phyloP scores from a whole-genome alignment of 2,329 filamentous ascomycete species.

The Berkeleyomyces rouxiae region DNA sequence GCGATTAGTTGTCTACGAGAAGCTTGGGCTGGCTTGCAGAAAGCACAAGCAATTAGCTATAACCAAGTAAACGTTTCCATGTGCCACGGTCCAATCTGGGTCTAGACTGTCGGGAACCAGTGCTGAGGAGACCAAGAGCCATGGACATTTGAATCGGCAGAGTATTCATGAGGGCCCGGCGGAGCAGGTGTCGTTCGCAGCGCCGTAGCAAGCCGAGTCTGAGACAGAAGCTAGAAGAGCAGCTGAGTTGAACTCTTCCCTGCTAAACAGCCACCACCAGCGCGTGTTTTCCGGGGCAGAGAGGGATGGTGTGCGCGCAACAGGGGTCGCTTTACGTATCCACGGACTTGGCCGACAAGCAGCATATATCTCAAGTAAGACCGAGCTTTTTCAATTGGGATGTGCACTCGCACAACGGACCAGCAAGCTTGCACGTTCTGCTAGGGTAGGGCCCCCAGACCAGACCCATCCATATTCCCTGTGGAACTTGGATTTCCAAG shows the following conservation, averaged over 20 bases:
- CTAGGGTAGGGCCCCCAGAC: neutral
- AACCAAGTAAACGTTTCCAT: neutral
- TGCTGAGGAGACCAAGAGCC: neutral
- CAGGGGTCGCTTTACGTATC: neutral
- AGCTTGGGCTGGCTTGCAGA: neutral
- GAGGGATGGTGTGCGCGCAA: neutral
- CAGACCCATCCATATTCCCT: neutral
- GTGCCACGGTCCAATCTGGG: neutral
- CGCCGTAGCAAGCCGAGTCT: no score
- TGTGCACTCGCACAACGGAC: neutral
- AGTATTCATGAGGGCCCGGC: no score
- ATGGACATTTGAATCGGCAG: neutral
- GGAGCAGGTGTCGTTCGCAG: no score
- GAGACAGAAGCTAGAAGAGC: no score
- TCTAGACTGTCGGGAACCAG: neutral
- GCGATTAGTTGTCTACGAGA: neutral
- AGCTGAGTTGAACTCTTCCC: neutral
- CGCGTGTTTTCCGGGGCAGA: no score
- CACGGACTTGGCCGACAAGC: neutral
- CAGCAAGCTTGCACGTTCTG: neutral
- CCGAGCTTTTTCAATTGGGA: constrained; percentile 1
- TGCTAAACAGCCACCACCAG: neutral
- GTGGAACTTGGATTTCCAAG: neutral
- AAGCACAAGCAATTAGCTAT: neutral
- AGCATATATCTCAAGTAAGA: constrained; percentile 2